Percentiles rank a stretch among this genome's conserved stretches.
Conservation (phyloP, 192 early-diverging fungal species). For the Umbelopsis ramanniana region DNA sequence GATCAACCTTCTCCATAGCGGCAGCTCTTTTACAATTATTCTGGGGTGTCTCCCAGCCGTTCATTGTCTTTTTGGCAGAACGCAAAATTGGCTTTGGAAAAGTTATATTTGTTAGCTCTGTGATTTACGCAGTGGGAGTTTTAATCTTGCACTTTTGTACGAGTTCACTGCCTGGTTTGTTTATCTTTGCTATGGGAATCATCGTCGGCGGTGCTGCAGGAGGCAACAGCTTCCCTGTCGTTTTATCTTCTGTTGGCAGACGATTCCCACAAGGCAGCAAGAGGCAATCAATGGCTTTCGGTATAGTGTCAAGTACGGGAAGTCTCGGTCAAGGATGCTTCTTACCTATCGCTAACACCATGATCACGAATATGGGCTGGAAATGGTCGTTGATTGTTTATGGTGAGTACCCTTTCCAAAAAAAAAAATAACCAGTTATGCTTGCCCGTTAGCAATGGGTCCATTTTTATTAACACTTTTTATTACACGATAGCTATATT, state of each 20-base stretch:
- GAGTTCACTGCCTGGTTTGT: not conserved
- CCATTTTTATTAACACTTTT: not conserved
- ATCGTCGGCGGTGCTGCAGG: constrained; percentile 37
- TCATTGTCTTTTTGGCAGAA: constrained; percentile 35
- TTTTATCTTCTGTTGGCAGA: constrained; percentile 34
- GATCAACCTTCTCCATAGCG: constrained; percentile 37
- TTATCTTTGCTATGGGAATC: constrained; percentile 36
- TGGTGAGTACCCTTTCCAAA: constrained; percentile 19
- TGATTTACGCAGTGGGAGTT: constrained; percentile 22
- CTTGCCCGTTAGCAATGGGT: not conserved
- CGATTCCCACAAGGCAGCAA: constrained; percentile 28
- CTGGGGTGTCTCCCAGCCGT: constrained; percentile 36
- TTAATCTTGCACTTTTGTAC: constrained; percentile 25
- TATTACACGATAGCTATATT: constrained; percentile 15
- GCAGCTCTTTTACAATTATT: constrained; percentile 36
- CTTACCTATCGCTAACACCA: constrained; percentile 33
- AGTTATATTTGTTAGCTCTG: constrained; percentile 9
- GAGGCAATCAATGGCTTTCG: constrained; percentile 33
- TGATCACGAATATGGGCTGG: constrained; percentile 35
- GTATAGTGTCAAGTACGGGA: constrained; percentile 40
- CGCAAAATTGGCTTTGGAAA: constrained; percentile 27
- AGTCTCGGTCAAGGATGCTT: constrained; percentile 44
- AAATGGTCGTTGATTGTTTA: constrained; percentile 28
- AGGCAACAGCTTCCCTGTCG: constrained; percentile 38
- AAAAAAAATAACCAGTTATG: not conserved